Percentiles rank a stretch among this genome's conserved stretches.
Evolutionary conservation across 2,329 filamentous ascomycete genomes (phyloP).

Genomic region (Laburnicola sp.): DNA sequence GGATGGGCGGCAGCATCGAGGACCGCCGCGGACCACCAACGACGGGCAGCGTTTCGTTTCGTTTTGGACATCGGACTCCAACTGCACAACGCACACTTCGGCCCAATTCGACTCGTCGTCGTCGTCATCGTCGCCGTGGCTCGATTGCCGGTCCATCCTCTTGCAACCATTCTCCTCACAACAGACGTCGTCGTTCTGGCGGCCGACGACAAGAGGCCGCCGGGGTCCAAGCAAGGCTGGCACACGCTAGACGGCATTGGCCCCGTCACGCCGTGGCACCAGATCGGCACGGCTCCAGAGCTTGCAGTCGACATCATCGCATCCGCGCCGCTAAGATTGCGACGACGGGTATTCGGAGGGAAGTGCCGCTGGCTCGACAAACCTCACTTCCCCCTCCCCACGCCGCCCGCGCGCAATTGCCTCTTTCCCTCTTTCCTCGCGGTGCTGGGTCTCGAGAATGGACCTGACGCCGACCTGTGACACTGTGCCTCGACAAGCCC

Average conservation of each 20-base stretch:
- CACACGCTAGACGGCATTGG: neutral
- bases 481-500: conserved; percentile 20
- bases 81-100: neutral
- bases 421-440: conserved; percentile 9
- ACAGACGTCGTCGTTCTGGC: neutral
- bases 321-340: conserved; percentile 2
- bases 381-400: neutral
- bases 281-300: neutral
- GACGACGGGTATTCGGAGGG: neutral
- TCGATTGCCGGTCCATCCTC: neutral
- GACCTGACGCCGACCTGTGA: conserved; percentile 23
- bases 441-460: conserved; percentile 13
- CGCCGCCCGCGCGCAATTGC: conserved; percentile 2
- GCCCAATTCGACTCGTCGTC: neutral
- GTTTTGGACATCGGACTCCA: neutral
- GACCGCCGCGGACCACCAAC: neutral
- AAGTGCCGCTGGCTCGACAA: conserved; percentile 1
- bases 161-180: neutral
- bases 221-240: neutral
- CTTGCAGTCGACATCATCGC: conserved; percentile 1
- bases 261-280: neutral
- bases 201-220: neutral
- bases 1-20: neutral
- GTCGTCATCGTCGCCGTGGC: neutral
- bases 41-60: neutral